Percentiles rank a stretch among this genome's conserved stretches.
phyloP scores from a whole-genome alignment of 2,329 filamentous ascomycete species.

The Neofusicoccum cordaticola region DNA sequence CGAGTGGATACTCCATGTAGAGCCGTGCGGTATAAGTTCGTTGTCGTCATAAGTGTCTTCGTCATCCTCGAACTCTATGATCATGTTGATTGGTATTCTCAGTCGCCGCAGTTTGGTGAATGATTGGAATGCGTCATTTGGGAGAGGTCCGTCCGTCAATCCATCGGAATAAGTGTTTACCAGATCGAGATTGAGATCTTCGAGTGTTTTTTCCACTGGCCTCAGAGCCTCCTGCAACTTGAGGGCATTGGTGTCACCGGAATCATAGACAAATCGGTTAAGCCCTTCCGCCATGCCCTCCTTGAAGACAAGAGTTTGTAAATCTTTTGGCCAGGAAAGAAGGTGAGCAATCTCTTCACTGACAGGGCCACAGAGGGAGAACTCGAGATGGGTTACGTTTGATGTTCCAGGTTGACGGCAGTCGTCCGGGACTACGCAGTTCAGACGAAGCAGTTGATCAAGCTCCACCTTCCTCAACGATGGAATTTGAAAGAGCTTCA shows the following conservation, averaged over 20 bases:
- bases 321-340: background rate
- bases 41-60: background rate
- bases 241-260: background rate
- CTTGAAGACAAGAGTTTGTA: background rate
- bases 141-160: background rate
- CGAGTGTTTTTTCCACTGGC: background rate
- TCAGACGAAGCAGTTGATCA: background rate
- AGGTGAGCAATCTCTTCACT: background rate
- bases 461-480: background rate
- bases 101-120: background rate
- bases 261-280: background rate
- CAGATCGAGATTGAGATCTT: background rate
- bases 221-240: background rate
- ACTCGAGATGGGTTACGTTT: background rate
- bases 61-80: background rate
- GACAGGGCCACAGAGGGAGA: background rate
- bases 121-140: background rate
- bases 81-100: background rate
- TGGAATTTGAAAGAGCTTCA: background rate
- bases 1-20: background rate
- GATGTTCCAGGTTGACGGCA: background rate
- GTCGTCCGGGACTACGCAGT: background rate
- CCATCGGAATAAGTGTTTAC: background rate
- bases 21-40: too few species aligned
- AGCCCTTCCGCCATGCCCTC: background rate